Evolutionary conservation across 192 early-diverging fungal species (phyloP), one percentile per base, ranked within the genome.

Genomic region (Coemansia asiatica): DNA sequence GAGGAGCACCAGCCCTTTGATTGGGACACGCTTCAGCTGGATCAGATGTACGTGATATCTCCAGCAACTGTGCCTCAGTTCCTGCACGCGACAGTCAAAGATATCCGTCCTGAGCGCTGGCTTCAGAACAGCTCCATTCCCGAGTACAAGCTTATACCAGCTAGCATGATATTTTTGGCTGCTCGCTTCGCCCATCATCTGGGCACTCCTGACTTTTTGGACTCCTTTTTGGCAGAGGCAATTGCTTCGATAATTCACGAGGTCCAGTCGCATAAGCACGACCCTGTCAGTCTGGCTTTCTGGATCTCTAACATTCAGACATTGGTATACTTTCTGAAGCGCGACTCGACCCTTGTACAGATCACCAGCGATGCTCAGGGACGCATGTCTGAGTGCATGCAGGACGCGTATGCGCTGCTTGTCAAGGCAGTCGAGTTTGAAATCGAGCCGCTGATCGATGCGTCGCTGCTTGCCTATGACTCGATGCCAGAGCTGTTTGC

Each of bases 1-100:
- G 64, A 62, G 21, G 69, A 56, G 63, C 66, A 54, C 18, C 65
- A 72, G 56, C 54, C 67, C 8, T 94, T 92, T 75, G 84, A 90
- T 59, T 98, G 93, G 93, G 86, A 90, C 50, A 81, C 72, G 16
- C 92, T 94, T 75, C 77, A 86, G 67, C 88, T 88, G 15, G 91
- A 94, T 81, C 94, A 98, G 74, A 98, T 98, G 96, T 90, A 94
- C 83, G 95, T 96, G n/a, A 94, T 96, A 74, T 88, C 89, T 56
- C 84, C 83, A 59, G 83, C 87, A 28, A 87, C 87, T 7, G 79
- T 94, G 50, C 83, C 86, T 13, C 84, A 85, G 60, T 90, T 95
- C 56, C 85, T 97, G 36, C 75, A 90, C 55, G 84, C 86, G 0
- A 85, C 88, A 18, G 85, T 97, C 64, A 84, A 77, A 18, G 80